Percentiles rank a stretch among this genome's conserved stretches.
These are phyloP conservation scores for Blastobotrys raffinosifermentans DNA, from an alignment of 1,139 yeast genomes.

Conservation along the genomic window DNA sequence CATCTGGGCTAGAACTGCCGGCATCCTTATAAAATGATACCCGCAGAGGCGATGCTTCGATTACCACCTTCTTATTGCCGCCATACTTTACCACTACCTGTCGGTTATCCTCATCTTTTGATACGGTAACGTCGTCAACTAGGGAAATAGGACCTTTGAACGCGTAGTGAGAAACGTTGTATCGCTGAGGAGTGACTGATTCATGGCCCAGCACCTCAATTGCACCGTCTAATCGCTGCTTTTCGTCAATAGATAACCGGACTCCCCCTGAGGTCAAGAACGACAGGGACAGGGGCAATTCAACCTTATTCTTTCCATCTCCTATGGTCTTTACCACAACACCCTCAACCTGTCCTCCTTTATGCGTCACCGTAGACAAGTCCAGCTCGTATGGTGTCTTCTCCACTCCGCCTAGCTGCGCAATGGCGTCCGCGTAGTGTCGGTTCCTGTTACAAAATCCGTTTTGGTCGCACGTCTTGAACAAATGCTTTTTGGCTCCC, in stretches of 20 bases:
- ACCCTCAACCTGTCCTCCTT: slow-evolving; percentile 34
- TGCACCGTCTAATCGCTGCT: slow-evolving; percentile 35
- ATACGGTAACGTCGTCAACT: not conserved
- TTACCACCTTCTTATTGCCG: slow-evolving; percentile 34
- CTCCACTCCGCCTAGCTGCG: slow-evolving; percentile 25
- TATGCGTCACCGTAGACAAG: slow-evolving; percentile 34
- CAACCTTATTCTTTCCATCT: slow-evolving; percentile 31
- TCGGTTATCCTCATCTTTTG: slow-evolving; percentile 5
- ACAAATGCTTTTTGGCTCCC: slow-evolving; percentile 64
- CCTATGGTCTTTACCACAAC: slow-evolving; percentile 38
- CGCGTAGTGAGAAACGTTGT: slow-evolving; percentile 60
- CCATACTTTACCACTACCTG: slow-evolving; percentile 37
- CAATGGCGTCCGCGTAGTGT: slow-evolving; percentile 53
- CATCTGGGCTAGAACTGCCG: slow-evolving; percentile 39
- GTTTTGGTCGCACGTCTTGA: slow-evolving; percentile 73
- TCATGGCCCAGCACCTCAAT: slow-evolving; percentile 26
- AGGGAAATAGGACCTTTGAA: slow-evolving; percentile 34
- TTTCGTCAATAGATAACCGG: slow-evolving; percentile 63
- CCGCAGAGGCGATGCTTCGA: slow-evolving; percentile 48
- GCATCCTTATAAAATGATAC: slow-evolving; percentile 44
- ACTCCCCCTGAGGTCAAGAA: slow-evolving; percentile 50
- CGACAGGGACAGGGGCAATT: slow-evolving; percentile 52
- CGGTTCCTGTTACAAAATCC: slow-evolving; percentile 86
- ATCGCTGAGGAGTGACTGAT: slow-evolving; percentile 40
- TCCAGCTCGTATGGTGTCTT: slow-evolving; percentile 53